Base-by-base conservation (phyloP, 139 green algal species). In the Gonium pectorale region DNA sequence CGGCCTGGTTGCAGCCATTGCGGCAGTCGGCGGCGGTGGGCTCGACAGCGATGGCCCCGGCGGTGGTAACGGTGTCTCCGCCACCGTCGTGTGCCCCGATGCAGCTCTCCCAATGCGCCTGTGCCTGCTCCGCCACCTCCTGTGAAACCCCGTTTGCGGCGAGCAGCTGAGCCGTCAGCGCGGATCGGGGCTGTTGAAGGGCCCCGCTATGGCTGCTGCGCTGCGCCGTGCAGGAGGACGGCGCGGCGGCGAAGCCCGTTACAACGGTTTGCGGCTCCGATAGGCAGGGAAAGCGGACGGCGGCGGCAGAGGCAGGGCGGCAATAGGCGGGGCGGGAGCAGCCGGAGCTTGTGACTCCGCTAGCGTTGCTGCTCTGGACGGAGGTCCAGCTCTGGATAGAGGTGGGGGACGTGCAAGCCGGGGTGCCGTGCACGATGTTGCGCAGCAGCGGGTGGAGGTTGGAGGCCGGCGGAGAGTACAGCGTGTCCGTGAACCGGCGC, bases 351-450 rank as follows among this genome's bases (percentile, higher is more conserved):
- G 31, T 11, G n/a, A 11, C 3, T 31, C 44, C 43, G 29, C 27
- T 64, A 15, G 46, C 13, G 29, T 33, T 9, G 7, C 27, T 17
- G 46, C 44, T 31, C 0, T 27, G 21, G 2, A 46, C 22, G 2
- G 71, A 79, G 1, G 49, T 19, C 51, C 51, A 80, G 51, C 51
- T 54, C 33, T 80, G 51, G 21, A 80, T 35, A 3, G 51, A 67
- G 0, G 35, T 71, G n/a, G 75, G 75, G 7, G 75, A 82, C 40
- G 29, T 35, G 27, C 40, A 81, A 22, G 38, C 29, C 59, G 31
- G 37, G 7, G 38, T 26, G 52, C 73, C 54, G 73, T 81, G 73
- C 44, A 81, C 52, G 73, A 54, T 81, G 73, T 38, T 67, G 27
- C 73, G 54, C n/a, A 82, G 59, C 29, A 41, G 40, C 1, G 75